phyloP scores from a whole-genome alignment of 2,329 filamentous ascomycete genomes.

The Cladosporium sp. region DNA sequence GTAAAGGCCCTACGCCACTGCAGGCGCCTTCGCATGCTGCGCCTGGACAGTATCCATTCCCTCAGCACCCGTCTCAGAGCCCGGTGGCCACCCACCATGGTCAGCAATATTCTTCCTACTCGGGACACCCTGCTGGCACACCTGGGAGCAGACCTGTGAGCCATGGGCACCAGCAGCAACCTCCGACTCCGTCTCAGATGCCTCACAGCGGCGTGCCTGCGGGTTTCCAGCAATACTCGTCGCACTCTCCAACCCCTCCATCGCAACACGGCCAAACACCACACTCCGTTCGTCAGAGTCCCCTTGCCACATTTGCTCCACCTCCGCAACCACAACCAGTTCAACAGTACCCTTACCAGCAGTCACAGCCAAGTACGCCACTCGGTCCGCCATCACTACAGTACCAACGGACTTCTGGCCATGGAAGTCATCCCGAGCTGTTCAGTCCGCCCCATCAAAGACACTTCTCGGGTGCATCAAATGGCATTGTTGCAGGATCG shows the following conservation, averaged over 20 bases:
- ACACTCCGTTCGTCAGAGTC: slow-evolving; percentile 29
- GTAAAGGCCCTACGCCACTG: slow-evolving; percentile 26
- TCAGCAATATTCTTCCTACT: slow-evolving; percentile 19
- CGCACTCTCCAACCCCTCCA: slow-evolving; percentile 31
- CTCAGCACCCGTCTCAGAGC: slow-evolving; percentile 26
- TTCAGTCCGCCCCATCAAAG: slow-evolving; percentile 31
- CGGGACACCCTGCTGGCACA: slow-evolving; percentile 23
- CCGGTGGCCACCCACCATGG: slow-evolving; percentile 22
- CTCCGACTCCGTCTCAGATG: slow-evolving; percentile 11
- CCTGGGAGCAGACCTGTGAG: slow-evolving; percentile 24
- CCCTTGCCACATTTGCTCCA: slow-evolving; percentile 21
- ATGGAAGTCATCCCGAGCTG: slow-evolving; percentile 21
- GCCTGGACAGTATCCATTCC: slow-evolving; percentile 22
- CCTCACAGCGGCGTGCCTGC: background rate
- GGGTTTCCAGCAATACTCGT: slow-evolving; percentile 15
- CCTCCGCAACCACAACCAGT: slow-evolving; percentile 32
- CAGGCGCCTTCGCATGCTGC: slow-evolving; percentile 24
- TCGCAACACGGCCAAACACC: slow-evolving; percentile 31
- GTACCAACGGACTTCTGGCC: slow-evolving; percentile 24
- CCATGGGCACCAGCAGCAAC: slow-evolving; percentile 20
- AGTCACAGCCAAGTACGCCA: slow-evolving; percentile 46
- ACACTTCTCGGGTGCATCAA: slow-evolving; percentile 29
- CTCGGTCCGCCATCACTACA: slow-evolving; percentile 40
- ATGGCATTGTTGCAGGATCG: slow-evolving; percentile 25
- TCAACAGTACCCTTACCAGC: slow-evolving; percentile 32